A percentile compares a stretch with the other conserved stretches of the same genome.
phyloP scores from a whole-genome alignment of 805 yeast genomes.

The Yamadazyma sp. region DNA sequence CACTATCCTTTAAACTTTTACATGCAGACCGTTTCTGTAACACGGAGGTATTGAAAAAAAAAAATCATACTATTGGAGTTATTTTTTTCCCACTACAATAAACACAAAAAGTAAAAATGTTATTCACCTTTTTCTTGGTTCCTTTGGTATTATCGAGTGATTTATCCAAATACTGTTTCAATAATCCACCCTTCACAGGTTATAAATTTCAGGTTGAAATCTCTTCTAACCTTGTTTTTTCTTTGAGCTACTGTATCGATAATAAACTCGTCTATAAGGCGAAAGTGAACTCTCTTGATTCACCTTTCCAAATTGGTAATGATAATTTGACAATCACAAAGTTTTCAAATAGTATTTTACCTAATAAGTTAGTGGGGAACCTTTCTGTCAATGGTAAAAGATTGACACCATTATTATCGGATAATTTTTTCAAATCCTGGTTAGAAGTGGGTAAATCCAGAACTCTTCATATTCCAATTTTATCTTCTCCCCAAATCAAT shows the following conservation, averaged over 20 bases:
- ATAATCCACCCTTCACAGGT: constrained; percentile 19
- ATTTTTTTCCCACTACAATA: not conserved
- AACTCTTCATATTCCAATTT: constrained; percentile 25
- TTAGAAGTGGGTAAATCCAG: constrained; percentile 20
- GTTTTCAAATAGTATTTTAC: constrained; percentile 12
- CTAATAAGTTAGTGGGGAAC: constrained; percentile 25
- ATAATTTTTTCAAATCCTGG: constrained; percentile 24
- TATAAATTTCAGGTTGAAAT: constrained; percentile 26
- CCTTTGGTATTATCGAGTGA: constrained; percentile 4
- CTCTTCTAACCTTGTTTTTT: not conserved
- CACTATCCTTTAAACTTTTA: not conserved
- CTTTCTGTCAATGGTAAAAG: constrained; percentile 6
- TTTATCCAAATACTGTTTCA: constrained; percentile 10
- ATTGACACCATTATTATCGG: constrained; percentile 23
- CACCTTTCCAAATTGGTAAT: constrained; percentile 7
- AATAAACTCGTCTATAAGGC: constrained; percentile 20
- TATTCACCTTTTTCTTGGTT: not conserved
- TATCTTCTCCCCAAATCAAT: constrained; percentile 28
- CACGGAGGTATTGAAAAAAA: not conserved
- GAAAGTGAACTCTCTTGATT: not conserved
- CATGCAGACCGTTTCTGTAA: not conserved
- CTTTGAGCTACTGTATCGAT: constrained; percentile 27
- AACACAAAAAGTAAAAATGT: not conserved
- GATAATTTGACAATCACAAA: constrained; percentile 6
- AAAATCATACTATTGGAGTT: not conserved